Evolutionary conservation across 2,329 filamentous ascomycete genomes (phyloP), one percentile per base, ranked within the genome.

Genomic region (Fusarium burgessii): DNA sequence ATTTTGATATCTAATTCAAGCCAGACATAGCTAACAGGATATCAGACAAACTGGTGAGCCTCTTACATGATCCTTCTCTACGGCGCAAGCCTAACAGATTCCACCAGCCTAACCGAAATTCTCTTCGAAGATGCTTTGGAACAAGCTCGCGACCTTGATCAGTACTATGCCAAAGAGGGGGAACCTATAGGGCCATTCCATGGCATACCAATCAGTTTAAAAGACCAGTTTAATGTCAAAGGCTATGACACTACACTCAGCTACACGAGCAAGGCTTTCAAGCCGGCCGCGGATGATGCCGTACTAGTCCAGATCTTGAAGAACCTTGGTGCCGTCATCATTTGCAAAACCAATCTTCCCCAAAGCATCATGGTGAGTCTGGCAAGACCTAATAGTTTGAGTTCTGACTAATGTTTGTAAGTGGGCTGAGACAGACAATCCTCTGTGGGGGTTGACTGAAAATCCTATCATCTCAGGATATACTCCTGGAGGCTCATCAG

Each of bases 221-320:
- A 91, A 75, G 89, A 91, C 55, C 87, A 88, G 17, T 91, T 91
- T 77, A 85, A 90, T 27, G 80, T 91, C 43, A 85, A 85, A 62
- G 88, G 87, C 3, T 76, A 84, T 6, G 87, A 90, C 57, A 85
- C 85, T 1, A 90, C 89, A 0, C 78, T 91, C 6, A 89, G 89
- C 10, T 90, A 90, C 69, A 85, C 88, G 3, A 82, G 81, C 12
- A 80, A 81, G 49, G 82, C 86, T 1, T 85, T 86, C 58, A 76
- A 82, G 3, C 86, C 86, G 1, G 86, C 87, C 3, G 61, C 66
- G 0, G 80, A 85, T 12, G 84, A 90, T 72, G 74, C 74, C 0
- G 84, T 84, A 7, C 66, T 90, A 0, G 85, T 88, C 3, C 77
- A 81, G 17, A 83, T 88, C 51, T 72, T 90, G 18, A 82, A 81